Evolutionary conservation across 192 early-diverging fungal genomes (phyloP), one percentile per base, ranked within the genome.

Genomic region (Mortierella alpina): DNA sequence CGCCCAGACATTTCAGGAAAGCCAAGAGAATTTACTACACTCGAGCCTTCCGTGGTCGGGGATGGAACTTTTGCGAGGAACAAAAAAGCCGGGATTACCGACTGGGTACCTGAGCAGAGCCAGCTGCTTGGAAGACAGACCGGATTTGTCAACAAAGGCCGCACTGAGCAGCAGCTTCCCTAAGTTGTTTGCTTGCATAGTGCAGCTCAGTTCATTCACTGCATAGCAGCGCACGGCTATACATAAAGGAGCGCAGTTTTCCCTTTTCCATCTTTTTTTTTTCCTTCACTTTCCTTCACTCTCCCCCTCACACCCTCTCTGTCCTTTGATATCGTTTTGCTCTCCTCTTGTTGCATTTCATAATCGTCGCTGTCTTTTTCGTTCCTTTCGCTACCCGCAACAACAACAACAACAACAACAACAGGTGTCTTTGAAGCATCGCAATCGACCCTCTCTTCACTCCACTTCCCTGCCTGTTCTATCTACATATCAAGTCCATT

Each of bases 211-310:
- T 8, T 55, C 18, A n/a, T 6, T 55, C 53, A 55, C 22, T 55
- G 31, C 31, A 31, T 31, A 31, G 31, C 31, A 31, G 31, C 31
- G 31, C 31, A 31, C 31, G 31, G 31, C 22, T 18, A 8, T 18
- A n/a, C 53, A 55, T n/a, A 55, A 55, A 55, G 53, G 53, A 18
- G n/a, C 7, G 11, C 17, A 11, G 17, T 68, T 40, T 53, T 52
- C 45, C 53, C 51, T 55, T 44, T 71, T 46, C 45, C 18, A 14
- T 68, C 66, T 44, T 31, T 66, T 6, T 68, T 44, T 55, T 31
- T 70, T 20, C 15, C 39, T 7, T 58, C 46, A 46, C 55, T 44
- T 44, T 42, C n/a, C 23, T 20, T 62, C 56, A 41, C 15, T 18
- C 22, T 70, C 49, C 39, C 39, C n/a, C 6, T 14, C 23, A 45